These are phyloP conservation scores for Colletotrichum karsti DNA, from an alignment of 2,329 filamentous ascomycete species.

Conservation along the genomic window DNA sequence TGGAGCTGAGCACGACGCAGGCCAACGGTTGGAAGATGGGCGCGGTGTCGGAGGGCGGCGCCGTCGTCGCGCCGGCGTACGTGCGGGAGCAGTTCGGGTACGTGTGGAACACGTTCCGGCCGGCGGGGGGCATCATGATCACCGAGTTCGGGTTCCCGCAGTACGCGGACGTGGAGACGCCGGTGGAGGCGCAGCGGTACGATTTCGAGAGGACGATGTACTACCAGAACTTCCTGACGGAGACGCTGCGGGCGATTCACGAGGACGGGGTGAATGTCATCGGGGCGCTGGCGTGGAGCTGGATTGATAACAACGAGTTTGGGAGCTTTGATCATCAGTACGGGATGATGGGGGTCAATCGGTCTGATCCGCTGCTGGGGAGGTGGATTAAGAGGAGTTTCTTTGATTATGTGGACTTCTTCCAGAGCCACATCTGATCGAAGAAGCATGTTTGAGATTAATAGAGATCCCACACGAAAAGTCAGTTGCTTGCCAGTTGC, in stretches of 20 bases:
- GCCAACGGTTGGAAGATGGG: conserved; percentile 66
- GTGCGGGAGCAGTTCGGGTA: conserved; percentile 65
- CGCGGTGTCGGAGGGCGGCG: conserved; percentile 62
- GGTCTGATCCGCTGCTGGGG: conserved; percentile 52
- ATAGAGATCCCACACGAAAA: no score
- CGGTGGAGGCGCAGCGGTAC: conserved; percentile 54
- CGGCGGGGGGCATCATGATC: conserved; percentile 52
- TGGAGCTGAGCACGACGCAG: conserved; percentile 54
- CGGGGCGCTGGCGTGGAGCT: conserved; percentile 63
- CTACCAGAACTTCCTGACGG: conserved; percentile 62
- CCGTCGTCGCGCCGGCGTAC: conserved; percentile 67
- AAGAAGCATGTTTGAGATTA: no score
- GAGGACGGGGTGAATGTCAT: conserved; percentile 64
- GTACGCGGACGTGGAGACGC: conserved; percentile 52
- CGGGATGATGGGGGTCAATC: conserved; percentile 65
- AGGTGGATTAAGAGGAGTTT: conserved; percentile 65
- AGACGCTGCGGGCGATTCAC: conserved; percentile 63
- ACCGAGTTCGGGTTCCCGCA: conserved; percentile 68
- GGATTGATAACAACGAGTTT: conserved; percentile 64
- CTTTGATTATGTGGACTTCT: conserved; percentile 64
- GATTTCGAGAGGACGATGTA: conserved; percentile 63
- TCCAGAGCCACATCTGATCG: conserved; percentile 34
- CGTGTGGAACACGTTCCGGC: conserved; percentile 65
- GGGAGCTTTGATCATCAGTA: conserved; percentile 63
- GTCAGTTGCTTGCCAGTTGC: no score